Conservation (phyloP, 345 rosid genomes). For the Kernera saxatilis region DNA sequence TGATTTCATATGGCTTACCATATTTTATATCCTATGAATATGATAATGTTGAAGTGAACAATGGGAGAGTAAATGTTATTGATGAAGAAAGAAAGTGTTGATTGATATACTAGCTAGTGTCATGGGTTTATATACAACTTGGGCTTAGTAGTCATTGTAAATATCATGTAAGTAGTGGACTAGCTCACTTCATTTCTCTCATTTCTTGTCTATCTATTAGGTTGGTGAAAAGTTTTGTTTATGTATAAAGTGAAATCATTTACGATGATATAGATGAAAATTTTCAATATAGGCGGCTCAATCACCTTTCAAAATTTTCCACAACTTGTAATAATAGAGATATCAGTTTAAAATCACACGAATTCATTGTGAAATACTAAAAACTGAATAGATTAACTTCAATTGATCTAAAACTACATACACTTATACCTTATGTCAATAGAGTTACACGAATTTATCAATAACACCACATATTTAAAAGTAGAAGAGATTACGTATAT, state of each 20-base stretch:
- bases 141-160: background rate
- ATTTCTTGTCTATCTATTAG: background rate
- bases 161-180: background rate
- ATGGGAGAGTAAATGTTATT: background rate
- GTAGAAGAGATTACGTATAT: too few species aligned
- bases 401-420: background rate
- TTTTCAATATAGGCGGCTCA: conserved; percentile 26
- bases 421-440: too few species aligned
- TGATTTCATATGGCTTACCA: conserved; percentile 16
- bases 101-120: background rate
- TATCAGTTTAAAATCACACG: background rate
- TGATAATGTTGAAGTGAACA: background rate
- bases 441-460: too few species aligned
- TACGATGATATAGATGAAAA: background rate
- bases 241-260: background rate
- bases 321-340: background rate
- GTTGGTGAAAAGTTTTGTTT: conserved; percentile 11
- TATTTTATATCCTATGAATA: background rate
- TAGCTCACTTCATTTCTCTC: background rate
- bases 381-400: background rate
- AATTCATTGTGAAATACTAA: background rate
- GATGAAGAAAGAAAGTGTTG: background rate
- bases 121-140: conserved; percentile 20
- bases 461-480: too few species aligned
- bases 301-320: background rate